A percentile compares a stretch with the other conserved stretches of the same genome.
Evolutionary conservation across 495 filamentous ascomycete genomes (phyloP).

Genomic region (Neurospora sp.): DNA sequence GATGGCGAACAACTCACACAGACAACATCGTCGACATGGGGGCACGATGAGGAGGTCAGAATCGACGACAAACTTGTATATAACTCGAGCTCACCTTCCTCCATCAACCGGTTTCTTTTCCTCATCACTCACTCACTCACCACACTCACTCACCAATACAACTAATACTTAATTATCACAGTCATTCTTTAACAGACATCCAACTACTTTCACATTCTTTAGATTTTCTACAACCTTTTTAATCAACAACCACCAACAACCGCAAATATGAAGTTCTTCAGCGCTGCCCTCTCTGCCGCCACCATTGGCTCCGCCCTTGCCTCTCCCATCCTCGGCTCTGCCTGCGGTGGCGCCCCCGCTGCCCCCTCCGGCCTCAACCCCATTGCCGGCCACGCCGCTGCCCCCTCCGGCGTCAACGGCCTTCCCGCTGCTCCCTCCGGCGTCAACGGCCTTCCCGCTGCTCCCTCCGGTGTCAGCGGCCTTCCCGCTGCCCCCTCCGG

Average conservation of each 20-base stretch:
- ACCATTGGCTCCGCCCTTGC: slow-evolving; percentile 3
- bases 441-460: background rate
- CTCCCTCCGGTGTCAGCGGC: no score
- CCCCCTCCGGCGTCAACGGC: no score
- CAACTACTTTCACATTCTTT: background rate
- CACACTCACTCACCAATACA: background rate
- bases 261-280: slow-evolving; percentile 7
- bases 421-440: background rate
- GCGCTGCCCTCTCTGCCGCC: slow-evolving; percentile 1
- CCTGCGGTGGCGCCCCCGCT: background rate
- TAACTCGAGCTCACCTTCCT: background rate
- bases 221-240: background rate
- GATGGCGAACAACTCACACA: background rate
- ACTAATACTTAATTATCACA: background rate
- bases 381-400: no score
- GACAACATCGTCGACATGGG: background rate
- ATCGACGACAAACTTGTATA: background rate
- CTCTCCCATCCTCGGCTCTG: background rate
- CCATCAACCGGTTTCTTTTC: background rate
- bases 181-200: background rate
- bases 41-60: background rate
- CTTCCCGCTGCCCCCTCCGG: background rate
- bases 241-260: background rate
- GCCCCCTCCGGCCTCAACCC: background rate
- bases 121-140: background rate